Evolutionary conservation across 2,329 filamentous ascomycete species (phyloP), one percentile per base, ranked within the genome.

Genomic region (Aureobasidium vineae): DNA sequence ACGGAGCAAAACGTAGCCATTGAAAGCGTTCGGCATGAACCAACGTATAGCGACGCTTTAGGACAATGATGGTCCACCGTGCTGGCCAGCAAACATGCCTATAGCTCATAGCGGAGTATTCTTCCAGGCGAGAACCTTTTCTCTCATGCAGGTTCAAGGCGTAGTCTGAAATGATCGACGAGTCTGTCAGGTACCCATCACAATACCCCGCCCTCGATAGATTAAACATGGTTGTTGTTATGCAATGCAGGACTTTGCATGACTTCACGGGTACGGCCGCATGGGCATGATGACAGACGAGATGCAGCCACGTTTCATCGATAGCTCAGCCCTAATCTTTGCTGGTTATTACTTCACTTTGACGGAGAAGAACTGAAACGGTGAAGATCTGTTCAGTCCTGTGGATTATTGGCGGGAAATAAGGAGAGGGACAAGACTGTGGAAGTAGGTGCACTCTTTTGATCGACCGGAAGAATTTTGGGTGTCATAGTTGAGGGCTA

Each of bases 231-330:
- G 40, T 59, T 59, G 23, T 57, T 57, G 38, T 26, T 57, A 43
- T 57, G 23, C 23, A 57, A 36, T 57, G 54, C 54, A 43, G 8
- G 38, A 38, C 38, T 57, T 59, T 40, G 40, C 54, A 45, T 59
- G 54, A 59, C 54, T 59, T 45, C 19, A n/a, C 5, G 54, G 19
- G 10, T 59, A 59, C 54, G 54, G 54, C 54, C 54, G 54, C 54
- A 59, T 59, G 54, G 40, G 10, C 16, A 59, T 28, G 8, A 23
- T 57, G 53, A 40, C 36, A 57, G 21, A 26, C 21, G 21, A 28
- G 16, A 59, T 21, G 54, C 54, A 59, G 54, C 54, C 54, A 45
- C 54, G 54, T 59, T 59, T 45, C 54, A 59, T 28, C 23, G 26
- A 15, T 21, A 26, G 21, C 53, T 36, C 4, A 5, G 15, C 15